Percentiles rank a stretch among this genome's conserved stretches.
phyloP scores from a whole-genome alignment of 1,139 yeast species.

The Protomyces inundatus region DNA sequence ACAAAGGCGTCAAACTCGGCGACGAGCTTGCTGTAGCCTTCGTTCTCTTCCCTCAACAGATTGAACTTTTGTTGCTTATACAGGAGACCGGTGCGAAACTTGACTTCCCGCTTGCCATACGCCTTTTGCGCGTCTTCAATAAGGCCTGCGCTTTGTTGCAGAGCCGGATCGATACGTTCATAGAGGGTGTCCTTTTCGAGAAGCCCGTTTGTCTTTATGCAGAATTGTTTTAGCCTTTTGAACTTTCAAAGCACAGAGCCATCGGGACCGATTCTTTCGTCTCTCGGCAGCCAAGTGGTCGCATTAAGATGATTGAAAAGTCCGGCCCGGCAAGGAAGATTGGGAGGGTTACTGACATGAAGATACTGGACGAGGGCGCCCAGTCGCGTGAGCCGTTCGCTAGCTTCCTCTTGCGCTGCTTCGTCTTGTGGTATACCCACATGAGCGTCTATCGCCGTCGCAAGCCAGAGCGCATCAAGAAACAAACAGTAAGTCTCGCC shows the following conservation, averaged over 20 bases:
- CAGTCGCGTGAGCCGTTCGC: not conserved
- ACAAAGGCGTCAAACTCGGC: constrained; percentile 45
- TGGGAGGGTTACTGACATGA: not conserved
- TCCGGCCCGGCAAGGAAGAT: too few species aligned
- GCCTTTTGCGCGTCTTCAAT: constrained; percentile 13
- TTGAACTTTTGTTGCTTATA: constrained; percentile 72
- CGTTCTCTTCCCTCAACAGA: constrained; percentile 68
- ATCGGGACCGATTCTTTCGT: not conserved
- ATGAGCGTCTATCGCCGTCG: not conserved
- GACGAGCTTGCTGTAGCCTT: constrained; percentile 70
- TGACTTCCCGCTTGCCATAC: constrained; percentile 42
- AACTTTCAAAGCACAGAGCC: not conserved
- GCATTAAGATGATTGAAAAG: too few species aligned
- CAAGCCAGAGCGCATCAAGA: not conserved
- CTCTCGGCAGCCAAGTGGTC: not conserved
- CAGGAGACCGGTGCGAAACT: constrained; percentile 46
- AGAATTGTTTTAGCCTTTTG: not conserved
- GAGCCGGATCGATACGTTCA: constrained; percentile 15
- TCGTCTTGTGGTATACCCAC: not conserved
- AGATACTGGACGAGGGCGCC: not conserved
- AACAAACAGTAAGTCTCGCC: not conserved
- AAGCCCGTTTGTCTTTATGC: not conserved
- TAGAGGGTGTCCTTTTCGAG: not conserved
- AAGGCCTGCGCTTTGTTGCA: constrained; percentile 6
- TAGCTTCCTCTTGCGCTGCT: not conserved